Percentiles rank a stretch among this genome's conserved stretches.
Evolutionary conservation across 192 early-diverging fungal genomes (phyloP).

Genomic region (Funneliformis mosseae): DNA sequence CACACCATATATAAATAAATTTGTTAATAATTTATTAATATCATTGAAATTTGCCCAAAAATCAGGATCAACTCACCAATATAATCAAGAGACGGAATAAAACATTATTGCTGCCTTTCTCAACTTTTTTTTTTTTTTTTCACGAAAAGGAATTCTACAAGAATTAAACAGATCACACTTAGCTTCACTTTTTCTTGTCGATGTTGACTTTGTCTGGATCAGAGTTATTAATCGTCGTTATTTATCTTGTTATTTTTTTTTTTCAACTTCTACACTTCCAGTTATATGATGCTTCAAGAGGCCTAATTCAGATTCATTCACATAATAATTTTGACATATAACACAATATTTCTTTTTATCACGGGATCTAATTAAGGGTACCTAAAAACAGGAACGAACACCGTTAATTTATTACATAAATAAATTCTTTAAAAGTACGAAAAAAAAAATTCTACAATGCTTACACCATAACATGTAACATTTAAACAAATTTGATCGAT

Average conservation of each 20-base stretch:
- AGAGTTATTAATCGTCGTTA: neutral
- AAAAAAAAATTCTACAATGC: conserved; percentile 7
- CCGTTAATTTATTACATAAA: neutral
- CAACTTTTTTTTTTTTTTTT: too few species aligned
- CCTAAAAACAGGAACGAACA: conserved; percentile 18
- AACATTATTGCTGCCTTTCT: too few species aligned
- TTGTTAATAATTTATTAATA: too few species aligned
- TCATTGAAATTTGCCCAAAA: too few species aligned
- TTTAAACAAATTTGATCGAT: conserved; percentile 61
- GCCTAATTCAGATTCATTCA: conserved; percentile 42
- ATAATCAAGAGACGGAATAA: too few species aligned
- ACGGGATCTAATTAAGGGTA: conserved; percentile 40
- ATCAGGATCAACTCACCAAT: too few species aligned
- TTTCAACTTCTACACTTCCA: neutral
- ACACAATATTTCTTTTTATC: conserved; percentile 50
- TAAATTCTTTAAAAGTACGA: neutral
- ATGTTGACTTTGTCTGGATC: too few species aligned
- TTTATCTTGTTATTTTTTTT: neutral
- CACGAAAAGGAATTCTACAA: too few species aligned
- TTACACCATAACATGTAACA: conserved; percentile 52
- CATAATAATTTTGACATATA: conserved; percentile 44
- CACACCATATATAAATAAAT: too few species aligned
- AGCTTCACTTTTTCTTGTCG: too few species aligned
- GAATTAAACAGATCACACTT: too few species aligned
- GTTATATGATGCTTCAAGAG: neutral